A percentile compares a stretch with the other conserved stretches of the same genome.
Evolutionary conservation across 257 asterid genomes (phyloP).

Genomic region (Leptodermis oblonga): DNA sequence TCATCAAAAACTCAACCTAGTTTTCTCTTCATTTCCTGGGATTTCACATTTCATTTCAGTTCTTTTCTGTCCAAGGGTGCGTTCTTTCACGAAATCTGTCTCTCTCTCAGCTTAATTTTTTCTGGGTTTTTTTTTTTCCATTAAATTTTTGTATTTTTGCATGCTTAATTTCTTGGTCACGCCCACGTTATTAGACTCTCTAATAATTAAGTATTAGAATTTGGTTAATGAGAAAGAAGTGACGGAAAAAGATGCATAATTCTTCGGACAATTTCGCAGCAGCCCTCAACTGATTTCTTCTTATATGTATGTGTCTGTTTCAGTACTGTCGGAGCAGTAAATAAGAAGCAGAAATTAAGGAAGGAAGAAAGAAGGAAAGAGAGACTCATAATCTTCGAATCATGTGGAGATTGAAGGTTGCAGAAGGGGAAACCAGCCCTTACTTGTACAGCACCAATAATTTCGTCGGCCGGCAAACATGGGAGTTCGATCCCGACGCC

Average conservation of each 20-base stretch:
- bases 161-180: background rate
- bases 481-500: conserved; percentile 49
- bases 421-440: conserved; percentile 45
- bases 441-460: conserved; percentile 59
- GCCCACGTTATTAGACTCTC: background rate
- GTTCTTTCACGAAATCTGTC: no score
- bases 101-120: no score
- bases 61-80: background rate
- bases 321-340: background rate
- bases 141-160: background rate
- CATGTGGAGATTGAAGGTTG: conserved; percentile 67
- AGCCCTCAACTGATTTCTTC: background rate
- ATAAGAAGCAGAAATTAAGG: background rate
- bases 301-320: background rate
- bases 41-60: background rate
- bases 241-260: background rate
- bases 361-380: background rate
- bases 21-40: background rate
- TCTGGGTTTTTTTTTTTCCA: no score
- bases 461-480: conserved; percentile 56
- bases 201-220: no score
- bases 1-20: background rate
- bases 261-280: background rate
- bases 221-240: background rate
- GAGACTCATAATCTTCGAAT: background rate